Evolutionary conservation across 1,284 basidiomycete species (phyloP).

Genomic region (Tylopilus sp.): DNA sequence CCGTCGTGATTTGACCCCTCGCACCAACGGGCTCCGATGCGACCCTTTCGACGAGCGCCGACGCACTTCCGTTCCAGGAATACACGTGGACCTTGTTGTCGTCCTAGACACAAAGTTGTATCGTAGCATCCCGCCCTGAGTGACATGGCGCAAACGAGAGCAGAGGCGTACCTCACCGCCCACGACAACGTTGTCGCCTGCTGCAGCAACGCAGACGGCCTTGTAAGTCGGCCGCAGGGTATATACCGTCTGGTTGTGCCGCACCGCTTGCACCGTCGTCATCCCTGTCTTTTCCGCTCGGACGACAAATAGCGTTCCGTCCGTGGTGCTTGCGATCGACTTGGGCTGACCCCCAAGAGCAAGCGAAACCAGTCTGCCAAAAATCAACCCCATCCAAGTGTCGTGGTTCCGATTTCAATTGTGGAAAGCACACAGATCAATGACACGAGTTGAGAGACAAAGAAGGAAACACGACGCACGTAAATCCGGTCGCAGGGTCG

Average conservation of each 20-base stretch:
- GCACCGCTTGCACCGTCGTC: slow-evolving; percentile 63
- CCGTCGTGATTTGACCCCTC: slow-evolving; percentile 60
- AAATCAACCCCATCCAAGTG: background rate
- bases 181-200: slow-evolving; percentile 57
- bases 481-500: slow-evolving; percentile 47
- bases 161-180: slow-evolving; percentile 64
- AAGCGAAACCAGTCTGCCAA: slow-evolving; percentile 44
- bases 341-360: slow-evolving; percentile 70
- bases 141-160: background rate
- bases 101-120: slow-evolving; percentile 35
- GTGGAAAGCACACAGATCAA: background rate
- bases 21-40: slow-evolving; percentile 65
- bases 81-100: slow-evolving; percentile 75
- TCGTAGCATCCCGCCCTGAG: background rate
- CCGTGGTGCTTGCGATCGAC: slow-evolving; percentile 55
- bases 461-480: slow-evolving; percentile 41
- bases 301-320: slow-evolving; percentile 69
- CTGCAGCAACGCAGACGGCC: slow-evolving; percentile 57
- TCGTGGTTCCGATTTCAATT: background rate
- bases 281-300: slow-evolving; percentile 45
- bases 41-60: slow-evolving; percentile 43
- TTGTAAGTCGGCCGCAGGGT: slow-evolving; percentile 51
- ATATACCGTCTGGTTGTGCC: slow-evolving; percentile 62
- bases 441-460: background rate
- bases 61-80: slow-evolving; percentile 63